Base-by-base conservation (phyloP, 768 basidiomycete genomes). In the Agaricus blazei region DNA sequence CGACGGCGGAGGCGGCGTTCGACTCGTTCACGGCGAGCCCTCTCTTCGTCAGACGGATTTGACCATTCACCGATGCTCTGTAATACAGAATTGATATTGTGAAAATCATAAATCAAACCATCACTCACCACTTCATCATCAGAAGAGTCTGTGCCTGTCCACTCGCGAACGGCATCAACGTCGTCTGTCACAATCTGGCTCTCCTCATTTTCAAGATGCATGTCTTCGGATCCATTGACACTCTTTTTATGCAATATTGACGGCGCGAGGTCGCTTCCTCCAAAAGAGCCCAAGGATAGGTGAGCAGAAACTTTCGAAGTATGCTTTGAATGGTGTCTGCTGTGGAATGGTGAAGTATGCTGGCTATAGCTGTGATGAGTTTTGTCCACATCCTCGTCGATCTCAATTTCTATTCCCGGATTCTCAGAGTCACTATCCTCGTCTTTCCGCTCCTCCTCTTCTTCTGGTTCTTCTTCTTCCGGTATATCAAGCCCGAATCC, bases 11-110 rank as follows among this genome's bases (percentile, higher is more conserved):
- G 67, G 38, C 87, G 83, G 44, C 85, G 82, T 42, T 86, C 81
- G 44, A 81, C 68, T 29, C 88, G 82, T 29, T 77, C 70, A 59
- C 84, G 84, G 23, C 90, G 81, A 3, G 87, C 90, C 28, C 86
- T 80, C 64, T 93, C 91, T 68, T 93, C 91, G 64, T 93, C 91
- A 26, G 91, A 93, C 15, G 91, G 91, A 63, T 93, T 93, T 24
- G 91, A 93, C 81, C 82, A 93, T 71, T 93, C 90, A 27, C 89
- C 90, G 48, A 90, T 85, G 61, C 88, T 91, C 85, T 90, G 73
- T 8, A 60, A 28, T 51, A 54, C 14, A 29, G 54, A 40, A 38
- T 51, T 40, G 46, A 47, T 41, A 27, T 7, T 28, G 36, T 44
- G 7, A 37, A 52, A 45, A 49, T 62, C 40, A 48, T 58, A 28